Conservation (phyloP, 768 basidiomycete genomes). For the Russula griseocarnosa region DNA sequence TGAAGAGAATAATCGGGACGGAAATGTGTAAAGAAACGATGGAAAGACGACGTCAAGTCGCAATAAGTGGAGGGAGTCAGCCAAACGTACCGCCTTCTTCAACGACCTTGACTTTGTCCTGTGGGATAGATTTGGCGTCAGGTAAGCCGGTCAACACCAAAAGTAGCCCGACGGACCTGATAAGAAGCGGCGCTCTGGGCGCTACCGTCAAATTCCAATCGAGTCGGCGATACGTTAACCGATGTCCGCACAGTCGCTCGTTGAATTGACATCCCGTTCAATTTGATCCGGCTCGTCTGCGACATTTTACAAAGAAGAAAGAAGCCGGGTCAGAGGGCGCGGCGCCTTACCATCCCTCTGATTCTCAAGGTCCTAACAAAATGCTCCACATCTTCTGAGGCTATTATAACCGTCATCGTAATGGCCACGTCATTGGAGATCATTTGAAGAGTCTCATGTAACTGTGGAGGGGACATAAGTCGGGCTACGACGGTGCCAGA, state of each 20-base stretch:
- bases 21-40: not conserved
- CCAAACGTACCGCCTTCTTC: slow-evolving; percentile 23
- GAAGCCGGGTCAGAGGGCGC: not conserved
- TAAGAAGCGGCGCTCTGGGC: slow-evolving; percentile 19
- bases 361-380: slow-evolving; percentile 15
- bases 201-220: slow-evolving; percentile 24
- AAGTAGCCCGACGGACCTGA: slow-evolving; percentile 22
- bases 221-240: slow-evolving; percentile 18
- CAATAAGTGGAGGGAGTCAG: slow-evolving; percentile 1
- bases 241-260: slow-evolving; percentile 19
- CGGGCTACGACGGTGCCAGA: slow-evolving; percentile 14
- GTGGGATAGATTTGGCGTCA: not conserved
- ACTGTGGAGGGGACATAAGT: slow-evolving; percentile 12
- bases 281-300: slow-evolving; percentile 14
- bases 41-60: slow-evolving; percentile 24
- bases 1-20: not conserved
- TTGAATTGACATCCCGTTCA: slow-evolving; percentile 15
- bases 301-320: not conserved
- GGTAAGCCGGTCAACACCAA: slow-evolving; percentile 14
- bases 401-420: slow-evolving; percentile 8
- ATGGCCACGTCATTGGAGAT: not conserved
- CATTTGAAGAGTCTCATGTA: slow-evolving; percentile 15
- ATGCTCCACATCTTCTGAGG: slow-evolving; percentile 8
- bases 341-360: slow-evolving; percentile 14
- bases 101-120: slow-evolving; percentile 26